A percentile compares a stretch with the other conserved stretches of the same genome.
Evolutionary conservation across 345 rosid species (phyloP).

Genomic region (Hirschfeldia incana): DNA sequence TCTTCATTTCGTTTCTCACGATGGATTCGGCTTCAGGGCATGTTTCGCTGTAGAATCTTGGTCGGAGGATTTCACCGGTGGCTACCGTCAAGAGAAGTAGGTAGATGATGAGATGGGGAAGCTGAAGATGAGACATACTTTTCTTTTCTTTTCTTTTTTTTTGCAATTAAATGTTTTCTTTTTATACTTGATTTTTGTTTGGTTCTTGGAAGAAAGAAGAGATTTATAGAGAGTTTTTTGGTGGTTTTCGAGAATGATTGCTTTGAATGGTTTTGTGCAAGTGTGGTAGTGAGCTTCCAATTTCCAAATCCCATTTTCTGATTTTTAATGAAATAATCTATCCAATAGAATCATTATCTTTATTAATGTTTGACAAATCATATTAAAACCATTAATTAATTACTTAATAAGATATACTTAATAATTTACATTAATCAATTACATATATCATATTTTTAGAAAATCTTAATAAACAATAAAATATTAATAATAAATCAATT

Average conservation of each 20-base stretch:
- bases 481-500: too few relatives aligned
- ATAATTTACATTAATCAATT: too few relatives aligned
- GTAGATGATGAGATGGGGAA: conserved; percentile 29
- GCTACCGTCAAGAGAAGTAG: conserved; percentile 27
- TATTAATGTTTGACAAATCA: too few relatives aligned
- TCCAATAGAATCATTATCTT: too few relatives aligned
- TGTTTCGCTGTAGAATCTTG: conserved; percentile 60
- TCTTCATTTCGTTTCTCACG: conserved; percentile 60
- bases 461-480: too few relatives aligned
- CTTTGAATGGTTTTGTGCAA: conserved; percentile 9
- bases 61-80: conserved; percentile 47
- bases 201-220: conserved; percentile 10
- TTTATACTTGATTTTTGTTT: neutral
- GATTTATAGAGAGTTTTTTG: conserved; percentile 27
- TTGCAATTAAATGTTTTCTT: neutral
- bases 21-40: conserved; percentile 82
- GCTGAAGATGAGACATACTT: conserved; percentile 19
- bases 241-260: conserved; percentile 25
- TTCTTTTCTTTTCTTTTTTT: neutral
- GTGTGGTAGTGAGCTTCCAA: conserved; percentile 32
- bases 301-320: neutral
- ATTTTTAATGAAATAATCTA: neutral
- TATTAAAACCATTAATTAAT: too few relatives aligned
- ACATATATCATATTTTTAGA: too few relatives aligned
- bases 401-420: too few relatives aligned